Evolutionary conservation across 164 flowering plant species (phyloP).

Genomic region (Liquidambar formosana): DNA sequence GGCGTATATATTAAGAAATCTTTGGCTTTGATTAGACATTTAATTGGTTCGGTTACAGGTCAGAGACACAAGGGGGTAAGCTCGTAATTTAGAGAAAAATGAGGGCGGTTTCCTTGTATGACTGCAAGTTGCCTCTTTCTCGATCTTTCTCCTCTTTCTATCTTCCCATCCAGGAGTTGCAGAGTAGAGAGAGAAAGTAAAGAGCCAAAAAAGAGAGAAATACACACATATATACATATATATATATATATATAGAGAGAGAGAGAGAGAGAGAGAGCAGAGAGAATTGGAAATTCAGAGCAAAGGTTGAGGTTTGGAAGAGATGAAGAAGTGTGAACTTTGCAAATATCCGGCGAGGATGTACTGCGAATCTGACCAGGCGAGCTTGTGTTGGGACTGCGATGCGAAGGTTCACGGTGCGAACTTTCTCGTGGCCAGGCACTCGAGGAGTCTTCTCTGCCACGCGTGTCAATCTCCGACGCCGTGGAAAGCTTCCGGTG

Average conservation of each 20-base stretch:
- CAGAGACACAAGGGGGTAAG: not conserved
- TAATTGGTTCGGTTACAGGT: too few species aligned
- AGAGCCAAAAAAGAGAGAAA: too few species aligned
- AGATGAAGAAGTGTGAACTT: slow-evolving; percentile 64
- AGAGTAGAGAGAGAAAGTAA: slow-evolving; percentile 5
- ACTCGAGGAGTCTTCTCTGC: slow-evolving; percentile 55
- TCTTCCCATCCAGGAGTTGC: not conserved
- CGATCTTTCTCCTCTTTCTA: not conserved
- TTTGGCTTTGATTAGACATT: too few species aligned
- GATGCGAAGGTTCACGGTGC: slow-evolving; percentile 80
- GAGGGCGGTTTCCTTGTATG: not conserved
- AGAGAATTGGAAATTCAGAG: not conserved
- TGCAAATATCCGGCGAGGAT: slow-evolving; percentile 53
- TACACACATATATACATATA: too few species aligned
- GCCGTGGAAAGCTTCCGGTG: slow-evolving; percentile 72
- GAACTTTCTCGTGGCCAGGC: slow-evolving; percentile 74
- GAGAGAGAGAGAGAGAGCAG: not conserved
- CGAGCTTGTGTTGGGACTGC: slow-evolving; percentile 74
- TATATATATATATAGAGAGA: too few species aligned
- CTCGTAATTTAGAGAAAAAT: not conserved
- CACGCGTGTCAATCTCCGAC: slow-evolving; percentile 60
- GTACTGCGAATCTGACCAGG: slow-evolving; percentile 77
- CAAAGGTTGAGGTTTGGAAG: not conserved
- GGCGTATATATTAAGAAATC: too few species aligned
- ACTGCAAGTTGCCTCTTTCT: not conserved